These are phyloP conservation scores for Hordeum vulgare DNA, from an alignment of 176 grass and related monocot genomes.

Conservation along the genomic window MorexV3_pseudomolecules_assembly NC_058522.1:506376561-506377060, in stretches of 20 bases:
- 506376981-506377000: too few relatives aligned
- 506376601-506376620: too few relatives aligned
- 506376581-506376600: too few relatives aligned
- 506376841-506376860: conserved; percentile 1
- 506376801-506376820: not conserved
- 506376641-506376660: too few relatives aligned
- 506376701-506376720: not conserved
- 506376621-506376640: too few relatives aligned
- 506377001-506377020: too few relatives aligned
- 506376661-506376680: too few relatives aligned
- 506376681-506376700: not conserved
- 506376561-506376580: too few relatives aligned
- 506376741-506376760: not conserved
- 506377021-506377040: not conserved
- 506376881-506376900: not conserved
- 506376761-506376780: conserved; percentile 13
- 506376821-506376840: not conserved
- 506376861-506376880: not conserved
- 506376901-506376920: not conserved
- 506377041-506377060: conserved; percentile 4
- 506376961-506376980: too few relatives aligned
- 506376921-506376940: not conserved
- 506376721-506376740: not conserved
- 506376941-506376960: too few relatives aligned
- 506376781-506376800: not conserved